These are phyloP conservation scores for barley (Hordeum vulgare) DNA, from an alignment of 176 grass and related monocot species.

Conservation along the genomic window DNA sequence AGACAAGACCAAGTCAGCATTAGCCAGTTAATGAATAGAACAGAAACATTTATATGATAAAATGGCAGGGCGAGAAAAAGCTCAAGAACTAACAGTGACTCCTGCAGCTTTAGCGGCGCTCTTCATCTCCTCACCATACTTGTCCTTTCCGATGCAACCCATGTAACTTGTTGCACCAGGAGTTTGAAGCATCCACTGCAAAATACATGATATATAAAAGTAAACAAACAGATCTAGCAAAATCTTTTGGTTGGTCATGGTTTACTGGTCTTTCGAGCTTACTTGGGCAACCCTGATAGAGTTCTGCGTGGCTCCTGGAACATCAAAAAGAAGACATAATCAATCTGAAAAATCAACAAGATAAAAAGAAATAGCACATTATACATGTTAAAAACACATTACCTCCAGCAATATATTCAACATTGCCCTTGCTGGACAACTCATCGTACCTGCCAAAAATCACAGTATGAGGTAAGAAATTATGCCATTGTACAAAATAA, in stretches of 20 bases:
- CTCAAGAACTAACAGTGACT: conserved; percentile 64
- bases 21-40: background rate
- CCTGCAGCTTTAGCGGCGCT: conserved; percentile 65
- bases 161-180: conserved; percentile 92
- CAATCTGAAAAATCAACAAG: conserved; percentile 6
- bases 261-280: conserved; percentile 20
- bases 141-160: conserved; percentile 94
- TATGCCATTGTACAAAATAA: background rate
- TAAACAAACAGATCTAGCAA: conserved; percentile 19
- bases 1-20: conserved; percentile 9
- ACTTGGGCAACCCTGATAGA: conserved; percentile 97
- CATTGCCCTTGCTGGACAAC: conserved; percentile 69
- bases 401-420: conserved; percentile 98
- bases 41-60: background rate
- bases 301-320: conserved; percentile 92
- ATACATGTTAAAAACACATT: conserved; percentile 5
- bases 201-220: background rate
- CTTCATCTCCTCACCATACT: conserved; percentile 98
- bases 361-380: background rate
- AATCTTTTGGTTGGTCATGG: background rate
- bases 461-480: background rate
- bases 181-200: conserved; percentile 98
- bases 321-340: conserved; percentile 11
- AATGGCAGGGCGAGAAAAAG: background rate
- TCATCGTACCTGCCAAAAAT: conserved; percentile 69